Conservation (phyloP, 306 rosid genomes). For the Rosa chinensis region DNA sequence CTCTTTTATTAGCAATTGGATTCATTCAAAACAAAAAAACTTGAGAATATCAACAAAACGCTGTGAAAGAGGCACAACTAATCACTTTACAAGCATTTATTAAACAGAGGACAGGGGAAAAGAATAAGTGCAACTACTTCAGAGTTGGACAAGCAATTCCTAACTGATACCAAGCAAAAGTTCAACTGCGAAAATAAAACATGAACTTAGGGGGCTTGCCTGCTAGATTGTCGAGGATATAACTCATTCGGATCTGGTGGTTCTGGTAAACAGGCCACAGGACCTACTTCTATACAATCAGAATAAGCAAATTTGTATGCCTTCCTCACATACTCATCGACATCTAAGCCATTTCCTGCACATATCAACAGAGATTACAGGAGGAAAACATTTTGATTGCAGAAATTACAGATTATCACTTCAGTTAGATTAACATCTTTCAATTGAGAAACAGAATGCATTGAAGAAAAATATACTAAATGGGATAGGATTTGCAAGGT, state of each 20-base stretch:
- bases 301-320: conserved; percentile 98
- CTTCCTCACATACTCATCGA: conserved; percentile 95
- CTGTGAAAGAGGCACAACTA: conserved; percentile 3
- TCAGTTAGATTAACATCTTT: conserved; percentile 21
- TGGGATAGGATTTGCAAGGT: conserved; percentile 27
- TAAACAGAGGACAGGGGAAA: neutral
- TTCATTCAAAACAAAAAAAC: neutral
- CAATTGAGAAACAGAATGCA: conserved; percentile 17
- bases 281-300: conserved; percentile 94
- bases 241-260: conserved; percentile 98
- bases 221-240: conserved; percentile 96
- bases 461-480: neutral
- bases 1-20: neutral
- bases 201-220: conserved; percentile 48
- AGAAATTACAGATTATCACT: conserved; percentile 13
- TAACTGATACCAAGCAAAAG: neutral
- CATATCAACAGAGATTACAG: conserved; percentile 11
- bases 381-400: conserved; percentile 12
- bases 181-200: conserved; percentile 11
- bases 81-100: neutral
- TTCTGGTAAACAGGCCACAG: conserved; percentile 92
- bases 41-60: neutral
- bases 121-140: conserved; percentile 1
- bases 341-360: conserved; percentile 95
- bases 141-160: neutral